Percentiles rank a stretch among this genome's conserved stretches.
Evolutionary conservation across 345 rosid genomes (phyloP).

Genomic region (Eucalyptus grandis): DNA sequence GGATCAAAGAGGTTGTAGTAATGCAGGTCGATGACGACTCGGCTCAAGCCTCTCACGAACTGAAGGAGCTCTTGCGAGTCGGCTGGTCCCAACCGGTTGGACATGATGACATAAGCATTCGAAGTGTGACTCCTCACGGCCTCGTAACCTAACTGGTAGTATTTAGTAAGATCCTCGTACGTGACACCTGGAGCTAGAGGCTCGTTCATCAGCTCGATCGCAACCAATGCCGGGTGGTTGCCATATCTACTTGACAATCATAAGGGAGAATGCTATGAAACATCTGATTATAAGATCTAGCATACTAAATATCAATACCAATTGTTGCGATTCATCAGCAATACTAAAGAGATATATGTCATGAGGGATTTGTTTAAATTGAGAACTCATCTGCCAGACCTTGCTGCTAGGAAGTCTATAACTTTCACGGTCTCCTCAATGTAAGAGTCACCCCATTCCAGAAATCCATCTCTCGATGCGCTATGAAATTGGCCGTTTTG

Average conservation of each 20-base stretch:
- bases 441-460: conserved; percentile 24
- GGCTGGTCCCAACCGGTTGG: not conserved
- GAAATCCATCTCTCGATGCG: conserved; percentile 19
- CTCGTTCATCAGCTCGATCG: conserved; percentile 28
- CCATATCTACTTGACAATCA: not conserved
- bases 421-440: conserved; percentile 13
- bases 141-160: conserved; percentile 16
- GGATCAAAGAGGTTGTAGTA: not conserved
- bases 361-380: not conserved
- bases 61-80: not conserved
- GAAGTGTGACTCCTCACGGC: conserved; percentile 16
- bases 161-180: conserved; percentile 3
- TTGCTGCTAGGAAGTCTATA: conserved; percentile 21
- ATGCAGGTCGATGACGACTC: not conserved
- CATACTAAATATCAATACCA: not conserved
- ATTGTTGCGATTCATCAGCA: not conserved
- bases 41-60: not conserved
- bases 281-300: not conserved
- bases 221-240: not conserved
- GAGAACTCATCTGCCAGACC: not conserved
- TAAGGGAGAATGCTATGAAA: not conserved
- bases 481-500: conserved; percentile 23
- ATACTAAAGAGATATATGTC: not conserved
- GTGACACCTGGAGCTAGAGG: conserved; percentile 1
- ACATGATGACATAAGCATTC: conserved; percentile 13